Base-by-base conservation (phyloP, 495 filamentous ascomycete species). In the Talaromyces adpressus region DNA sequence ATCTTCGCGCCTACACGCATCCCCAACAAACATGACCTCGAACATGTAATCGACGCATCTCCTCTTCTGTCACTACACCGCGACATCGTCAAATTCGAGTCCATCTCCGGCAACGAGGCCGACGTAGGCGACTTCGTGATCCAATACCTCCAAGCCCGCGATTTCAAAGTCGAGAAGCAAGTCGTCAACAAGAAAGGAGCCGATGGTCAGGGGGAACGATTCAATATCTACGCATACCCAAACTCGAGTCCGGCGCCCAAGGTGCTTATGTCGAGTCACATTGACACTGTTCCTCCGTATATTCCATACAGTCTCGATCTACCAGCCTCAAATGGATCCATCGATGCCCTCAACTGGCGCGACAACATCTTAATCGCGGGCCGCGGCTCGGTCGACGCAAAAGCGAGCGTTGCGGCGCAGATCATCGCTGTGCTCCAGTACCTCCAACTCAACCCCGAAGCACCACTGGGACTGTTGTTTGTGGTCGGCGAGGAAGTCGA, bases 361-460 rank as follows among this genome's bases (percentile, higher is more conserved):
- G 78, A 85, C 18, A 71, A 76, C 32, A 72, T 80, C 45, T 56
- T 79, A 36, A 85, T 92, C 25, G 80, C 81, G 39, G 93, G 93
- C 29, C 87, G 93, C 22, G 93, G 94, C 63, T 85, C 83, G 61
- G 92, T 96, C 64, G 93, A 98, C 71, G 93, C 90, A 63, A 98
- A 98, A 72, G 92, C 79, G 41, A 89, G 87, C 75, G 87, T 98
- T 9, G 93, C 94, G 4, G 81, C 91, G 4, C 89, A 92, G 68
- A 81, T 92, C 64, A 83, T 78, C 56, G 91, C 91, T 5, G 73
- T 88, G 2, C 75, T 85, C 62, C 81, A 87, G 57, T 81, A 91
- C 22, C 74, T 93, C 16, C 64, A 71, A 0, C 56, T 73, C 0
- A 66, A 75, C 25, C 73, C 80, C 6, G 65, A 72, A 36, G 65